Percentiles rank a stretch among this genome's conserved stretches.
Evolutionary conservation across 2,329 filamentous ascomycete genomes (phyloP).

Genomic region (Aspergillus neoniger): DNA sequence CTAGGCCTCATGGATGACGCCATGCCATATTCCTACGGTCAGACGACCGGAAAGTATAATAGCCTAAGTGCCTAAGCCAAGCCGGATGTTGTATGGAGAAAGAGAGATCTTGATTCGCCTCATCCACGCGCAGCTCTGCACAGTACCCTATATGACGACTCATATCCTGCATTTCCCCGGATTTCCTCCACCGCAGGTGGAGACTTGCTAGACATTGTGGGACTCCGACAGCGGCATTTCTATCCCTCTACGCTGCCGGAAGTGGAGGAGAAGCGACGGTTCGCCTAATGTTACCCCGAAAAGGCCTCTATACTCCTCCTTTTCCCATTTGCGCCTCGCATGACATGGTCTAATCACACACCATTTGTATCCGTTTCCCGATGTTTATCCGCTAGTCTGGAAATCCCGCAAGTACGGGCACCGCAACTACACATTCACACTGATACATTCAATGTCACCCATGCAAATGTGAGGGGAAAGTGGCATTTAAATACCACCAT

Average conservation of each 20-base stretch:
- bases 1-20: background rate
- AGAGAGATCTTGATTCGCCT: background rate
- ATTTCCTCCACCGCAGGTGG: background rate
- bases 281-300: background rate
- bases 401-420: background rate
- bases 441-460: background rate
- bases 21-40: background rate
- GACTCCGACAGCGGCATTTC: background rate
- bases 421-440: background rate
- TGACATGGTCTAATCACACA: background rate
- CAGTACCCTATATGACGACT: background rate
- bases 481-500: slow-evolving; percentile 1
- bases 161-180: background rate
- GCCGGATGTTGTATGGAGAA: background rate
- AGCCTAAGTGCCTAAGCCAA: background rate
- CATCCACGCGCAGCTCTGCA: background rate
- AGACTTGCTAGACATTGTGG: background rate
- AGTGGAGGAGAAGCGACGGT: background rate
- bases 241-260: background rate
- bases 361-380: background rate
- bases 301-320: background rate
- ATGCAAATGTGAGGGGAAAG: background rate
- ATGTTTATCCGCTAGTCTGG: slow-evolving; percentile 2
- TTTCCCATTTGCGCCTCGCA: background rate
- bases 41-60: background rate